Conservation (phyloP, 2,329 filamentous ascomycete genomes). For the Trichophyton schoenleinii region DNA sequence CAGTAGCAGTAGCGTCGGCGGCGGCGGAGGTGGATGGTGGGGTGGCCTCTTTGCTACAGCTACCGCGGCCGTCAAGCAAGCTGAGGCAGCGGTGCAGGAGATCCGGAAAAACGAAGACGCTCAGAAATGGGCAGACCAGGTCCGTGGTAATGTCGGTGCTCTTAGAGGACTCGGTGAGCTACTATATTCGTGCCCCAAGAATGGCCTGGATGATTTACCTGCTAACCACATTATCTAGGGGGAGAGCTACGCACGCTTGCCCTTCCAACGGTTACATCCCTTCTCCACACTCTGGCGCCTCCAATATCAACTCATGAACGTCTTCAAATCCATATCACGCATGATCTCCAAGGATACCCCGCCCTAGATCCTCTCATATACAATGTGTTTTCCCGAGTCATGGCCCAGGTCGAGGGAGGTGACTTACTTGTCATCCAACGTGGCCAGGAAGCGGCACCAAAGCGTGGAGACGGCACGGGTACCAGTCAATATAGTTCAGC, state of each 20-base stretch:
- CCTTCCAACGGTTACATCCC: slow-evolving; percentile 84
- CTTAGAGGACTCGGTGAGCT: slow-evolving; percentile 57
- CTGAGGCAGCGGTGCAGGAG: slow-evolving; percentile 84
- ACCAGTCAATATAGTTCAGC: slow-evolving; percentile 16
- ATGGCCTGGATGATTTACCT: not conserved
- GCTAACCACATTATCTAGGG: slow-evolving; percentile 40
- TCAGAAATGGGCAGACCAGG: slow-evolving; percentile 88
- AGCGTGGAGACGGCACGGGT: slow-evolving; percentile 38
- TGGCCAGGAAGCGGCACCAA: slow-evolving; percentile 68
- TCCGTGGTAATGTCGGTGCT: slow-evolving; percentile 74
- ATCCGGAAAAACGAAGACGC: slow-evolving; percentile 95
- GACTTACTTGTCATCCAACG: slow-evolving; percentile 90
- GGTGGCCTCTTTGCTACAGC: slow-evolving; percentile 74
- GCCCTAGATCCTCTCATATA: slow-evolving; percentile 89
- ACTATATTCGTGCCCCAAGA: slow-evolving; percentile 21
- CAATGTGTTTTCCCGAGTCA: slow-evolving; percentile 81
- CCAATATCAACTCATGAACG: slow-evolving; percentile 95
- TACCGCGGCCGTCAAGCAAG: slow-evolving; percentile 63
- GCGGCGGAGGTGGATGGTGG: slow-evolving; percentile 67
- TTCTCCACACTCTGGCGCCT: slow-evolving; percentile 87
- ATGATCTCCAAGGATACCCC: slow-evolving; percentile 89
- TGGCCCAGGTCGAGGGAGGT: slow-evolving; percentile 97
- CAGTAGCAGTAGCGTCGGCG: not conserved
- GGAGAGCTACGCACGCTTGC: slow-evolving; percentile 78
- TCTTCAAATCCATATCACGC: slow-evolving; percentile 91